Percentiles rank a stretch among this genome's conserved stretches.
phyloP scores from a whole-genome alignment of 345 rosid genomes.

The Pistacia atlantica region DNA sequence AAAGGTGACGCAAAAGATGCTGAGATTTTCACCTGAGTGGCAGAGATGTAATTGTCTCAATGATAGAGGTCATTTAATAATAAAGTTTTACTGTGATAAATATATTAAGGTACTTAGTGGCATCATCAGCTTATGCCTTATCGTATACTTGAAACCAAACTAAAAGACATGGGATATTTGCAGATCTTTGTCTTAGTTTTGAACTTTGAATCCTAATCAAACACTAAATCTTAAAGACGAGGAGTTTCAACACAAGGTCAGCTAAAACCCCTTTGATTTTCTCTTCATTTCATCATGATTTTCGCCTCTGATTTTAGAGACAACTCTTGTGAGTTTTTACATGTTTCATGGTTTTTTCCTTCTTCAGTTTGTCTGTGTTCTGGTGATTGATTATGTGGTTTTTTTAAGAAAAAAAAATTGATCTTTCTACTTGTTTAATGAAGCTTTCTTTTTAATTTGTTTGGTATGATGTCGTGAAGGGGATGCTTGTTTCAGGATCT shows the following conservation, averaged over 20 bases:
- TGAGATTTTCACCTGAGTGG: conserved; percentile 7
- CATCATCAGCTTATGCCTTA: no score
- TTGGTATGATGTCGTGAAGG: no score
- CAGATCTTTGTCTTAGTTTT: neutral
- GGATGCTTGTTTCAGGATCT: neutral
- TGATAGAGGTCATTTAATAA: neutral
- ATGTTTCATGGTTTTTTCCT: neutral
- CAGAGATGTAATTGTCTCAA: neutral
- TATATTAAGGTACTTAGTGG: neutral
- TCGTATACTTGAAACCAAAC: no score
- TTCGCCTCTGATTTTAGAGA: neutral
- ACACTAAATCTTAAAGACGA: neutral
- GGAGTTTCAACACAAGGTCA: no score
- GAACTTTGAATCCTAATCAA: neutral
- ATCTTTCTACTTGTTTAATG: neutral
- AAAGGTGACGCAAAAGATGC: neutral
- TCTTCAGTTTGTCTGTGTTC: no score
- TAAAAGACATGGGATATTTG: neutral
- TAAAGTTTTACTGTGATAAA: neutral
- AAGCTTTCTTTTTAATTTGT: neutral
- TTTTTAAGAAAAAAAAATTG: neutral
- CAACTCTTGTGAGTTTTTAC: neutral
- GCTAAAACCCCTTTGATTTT: neutral
- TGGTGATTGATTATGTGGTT: no score
- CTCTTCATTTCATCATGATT: neutral